Conservation (phyloP, 2,329 filamentous ascomycete species). For the Trichoderma pleuroti region DNA sequence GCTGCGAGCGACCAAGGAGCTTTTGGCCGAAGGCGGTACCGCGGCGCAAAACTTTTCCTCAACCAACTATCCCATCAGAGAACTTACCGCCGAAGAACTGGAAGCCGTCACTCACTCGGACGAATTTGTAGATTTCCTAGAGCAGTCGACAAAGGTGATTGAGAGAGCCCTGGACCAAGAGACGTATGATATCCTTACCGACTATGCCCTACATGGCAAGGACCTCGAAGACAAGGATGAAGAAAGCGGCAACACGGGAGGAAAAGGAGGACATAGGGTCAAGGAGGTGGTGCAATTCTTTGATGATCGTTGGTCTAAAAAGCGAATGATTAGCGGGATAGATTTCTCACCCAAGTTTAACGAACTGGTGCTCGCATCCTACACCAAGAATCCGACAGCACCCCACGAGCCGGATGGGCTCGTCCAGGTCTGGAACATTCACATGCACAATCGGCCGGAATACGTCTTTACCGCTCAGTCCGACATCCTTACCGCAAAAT, state of each 20-base stretch:
- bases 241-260: slow-evolving; percentile 64
- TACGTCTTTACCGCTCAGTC: slow-evolving; percentile 96
- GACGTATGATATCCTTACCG: slow-evolving; percentile 85
- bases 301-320: slow-evolving; percentile 93
- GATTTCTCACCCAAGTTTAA: slow-evolving; percentile 95
- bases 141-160: slow-evolving; percentile 93
- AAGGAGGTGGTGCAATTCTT: slow-evolving; percentile 92
- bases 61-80: slow-evolving; percentile 71
- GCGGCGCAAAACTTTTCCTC: slow-evolving; percentile 25
- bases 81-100: slow-evolving; percentile 79
- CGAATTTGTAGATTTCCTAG: slow-evolving; percentile 92
- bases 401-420: slow-evolving; percentile 91
- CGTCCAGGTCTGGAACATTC: slow-evolving; percentile 94
- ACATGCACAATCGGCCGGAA: slow-evolving; percentile 90
- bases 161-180: slow-evolving; percentile 93
- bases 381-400: slow-evolving; percentile 94
- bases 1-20: slow-evolving; percentile 66
- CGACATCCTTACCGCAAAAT: slow-evolving; percentile 91
- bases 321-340: slow-evolving; percentile 92
- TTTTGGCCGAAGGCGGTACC: slow-evolving; percentile 45
- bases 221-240: slow-evolving; percentile 80
- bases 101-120: slow-evolving; percentile 86
- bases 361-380: slow-evolving; percentile 87
- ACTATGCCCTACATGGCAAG: slow-evolving; percentile 81
- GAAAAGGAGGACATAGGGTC: slow-evolving; percentile 69